Evolutionary conservation across 2,329 filamentous ascomycete species (phyloP).

Genomic region (Chaetomium strumarium): DNA sequence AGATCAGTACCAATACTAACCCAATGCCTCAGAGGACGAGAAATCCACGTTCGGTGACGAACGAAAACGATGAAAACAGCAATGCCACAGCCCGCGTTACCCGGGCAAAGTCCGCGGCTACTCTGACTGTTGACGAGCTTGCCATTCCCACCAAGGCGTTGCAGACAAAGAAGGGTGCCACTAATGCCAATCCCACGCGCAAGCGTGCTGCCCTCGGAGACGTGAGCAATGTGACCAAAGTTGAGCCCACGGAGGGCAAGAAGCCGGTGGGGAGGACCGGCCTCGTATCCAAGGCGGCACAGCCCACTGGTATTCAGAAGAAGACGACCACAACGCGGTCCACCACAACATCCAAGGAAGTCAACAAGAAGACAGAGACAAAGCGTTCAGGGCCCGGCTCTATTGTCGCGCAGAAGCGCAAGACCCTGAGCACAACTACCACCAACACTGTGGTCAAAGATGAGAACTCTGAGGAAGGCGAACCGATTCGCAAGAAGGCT

Average conservation of each 20-base stretch:
- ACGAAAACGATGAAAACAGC: constrained; percentile 92
- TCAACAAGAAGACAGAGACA: constrained; percentile 57
- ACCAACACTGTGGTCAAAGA: constrained; percentile 55
- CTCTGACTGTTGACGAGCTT: constrained; percentile 57
- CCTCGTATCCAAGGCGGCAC: constrained; percentile 72
- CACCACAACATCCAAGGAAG: constrained; percentile 41
- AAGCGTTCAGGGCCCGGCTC: constrained; percentile 70
- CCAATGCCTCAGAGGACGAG: constrained; percentile 51
- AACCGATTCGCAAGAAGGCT: constrained; percentile 63
- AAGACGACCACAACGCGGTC: constrained; percentile 57
- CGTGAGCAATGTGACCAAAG: constrained; percentile 90
- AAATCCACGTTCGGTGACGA: constrained; percentile 70
- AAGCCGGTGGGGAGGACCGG: constrained; percentile 63
- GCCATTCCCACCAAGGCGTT: constrained; percentile 54
- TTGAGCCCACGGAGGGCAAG: constrained; percentile 65
- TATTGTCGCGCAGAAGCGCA: constrained; percentile 63
- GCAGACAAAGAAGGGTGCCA: constrained; percentile 63
- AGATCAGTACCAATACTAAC: constrained; percentile 21
- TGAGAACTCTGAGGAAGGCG: constrained; percentile 56
- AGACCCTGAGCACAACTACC: constrained; percentile 38
- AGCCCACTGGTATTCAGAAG: constrained; percentile 78
- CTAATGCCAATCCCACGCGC: constrained; percentile 35
- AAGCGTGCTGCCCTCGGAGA: constrained; percentile 86
- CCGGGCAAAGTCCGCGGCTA: constrained; percentile 83
- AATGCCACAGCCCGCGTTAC: constrained; percentile 72